These are phyloP conservation scores for Cardamine chenopodiifolia DNA, from an alignment of 345 rosid genomes.

Conservation along the genomic window DNA sequence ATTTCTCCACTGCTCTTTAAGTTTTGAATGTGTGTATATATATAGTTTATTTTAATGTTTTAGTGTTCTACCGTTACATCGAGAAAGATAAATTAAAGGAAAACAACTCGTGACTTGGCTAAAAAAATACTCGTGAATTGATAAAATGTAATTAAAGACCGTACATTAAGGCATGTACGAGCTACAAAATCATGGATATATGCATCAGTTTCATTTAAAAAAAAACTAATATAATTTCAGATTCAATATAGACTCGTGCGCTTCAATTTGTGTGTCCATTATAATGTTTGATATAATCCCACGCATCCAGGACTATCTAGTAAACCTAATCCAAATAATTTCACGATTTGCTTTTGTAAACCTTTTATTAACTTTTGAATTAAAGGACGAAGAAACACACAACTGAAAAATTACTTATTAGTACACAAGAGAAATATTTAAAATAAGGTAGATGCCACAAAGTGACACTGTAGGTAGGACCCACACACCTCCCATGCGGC, in stretches of 20 bases:
- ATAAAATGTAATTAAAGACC: slow-evolving; percentile 26
- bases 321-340: slow-evolving; percentile 34
- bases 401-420: slow-evolving; percentile 35
- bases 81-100: not conserved
- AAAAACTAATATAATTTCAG: not conserved
- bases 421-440: not conserved
- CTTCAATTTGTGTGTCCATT: slow-evolving; percentile 26
- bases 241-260: slow-evolving; percentile 29
- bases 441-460: slow-evolving; percentile 46
- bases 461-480: slow-evolving; percentile 44
- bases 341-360: not conserved
- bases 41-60: not conserved
- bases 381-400: slow-evolving; percentile 27
- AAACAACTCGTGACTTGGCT: slow-evolving; percentile 12
- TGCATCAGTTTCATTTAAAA: slow-evolving; percentile 4
- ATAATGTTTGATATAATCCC: slow-evolving; percentile 31
- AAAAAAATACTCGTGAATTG: slow-evolving; percentile 20
- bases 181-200: slow-evolving; percentile 27
- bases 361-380: not conserved
- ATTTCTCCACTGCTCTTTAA: not conserved
- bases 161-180: slow-evolving; percentile 41
- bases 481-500: slow-evolving; percentile 83
- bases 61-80: slow-evolving; percentile 31
- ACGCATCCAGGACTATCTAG: slow-evolving; percentile 42
- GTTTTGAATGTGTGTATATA: not conserved